Percentiles rank a stretch among this genome's conserved stretches.
Evolutionary conservation across 2,329 filamentous ascomycete species (phyloP).

Genomic region (Pseudopyrenochaeta lycopersici): DNA sequence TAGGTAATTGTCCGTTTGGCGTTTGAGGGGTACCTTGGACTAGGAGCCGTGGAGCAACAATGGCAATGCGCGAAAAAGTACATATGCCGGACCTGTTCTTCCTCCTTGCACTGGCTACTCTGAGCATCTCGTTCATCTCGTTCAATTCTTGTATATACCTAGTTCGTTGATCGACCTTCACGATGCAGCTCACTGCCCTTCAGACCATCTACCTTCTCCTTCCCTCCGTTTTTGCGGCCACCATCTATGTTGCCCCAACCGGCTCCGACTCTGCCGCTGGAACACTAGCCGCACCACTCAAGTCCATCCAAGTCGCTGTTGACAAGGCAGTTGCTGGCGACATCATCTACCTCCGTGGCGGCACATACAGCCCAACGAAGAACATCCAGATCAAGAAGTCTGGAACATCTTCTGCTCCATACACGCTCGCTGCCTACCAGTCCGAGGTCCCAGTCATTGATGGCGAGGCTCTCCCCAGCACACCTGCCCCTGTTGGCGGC

Average conservation of each 20-base stretch:
- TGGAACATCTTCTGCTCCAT: slow-evolving; percentile 53
- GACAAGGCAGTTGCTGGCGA: slow-evolving; percentile 58
- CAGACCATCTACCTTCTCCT: slow-evolving; percentile 19
- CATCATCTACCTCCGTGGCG: slow-evolving; percentile 55
- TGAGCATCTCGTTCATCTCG: not conserved
- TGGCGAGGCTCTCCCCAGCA: slow-evolving; percentile 53
- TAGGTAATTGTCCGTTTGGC: not conserved
- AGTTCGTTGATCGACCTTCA: not conserved
- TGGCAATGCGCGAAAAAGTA: not conserved
- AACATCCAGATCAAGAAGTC: slow-evolving; percentile 58
- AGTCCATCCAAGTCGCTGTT: slow-evolving; percentile 59
- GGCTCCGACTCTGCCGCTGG: slow-evolving; percentile 53
- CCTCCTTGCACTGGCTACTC: not conserved
- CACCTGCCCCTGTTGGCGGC: slow-evolving; percentile 54
- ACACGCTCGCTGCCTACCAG: slow-evolving; percentile 55
- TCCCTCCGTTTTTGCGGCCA: slow-evolving; percentile 25
- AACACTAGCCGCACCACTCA: slow-evolving; percentile 52
- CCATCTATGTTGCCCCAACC: slow-evolving; percentile 58
- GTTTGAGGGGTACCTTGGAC: slow-evolving; percentile 1
- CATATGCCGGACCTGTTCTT: not conserved
- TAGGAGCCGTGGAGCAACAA: not conserved
- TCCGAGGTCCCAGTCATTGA: slow-evolving; percentile 58
- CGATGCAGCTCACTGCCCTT: slow-evolving; percentile 16
- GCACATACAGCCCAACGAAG: slow-evolving; percentile 56
- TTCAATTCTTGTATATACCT: not conserved